Percentiles rank a stretch among this genome's conserved stretches.
These are phyloP conservation scores for Russula olivacea DNA, from an alignment of 768 basidiomycete species.

Conservation along the genomic window DNA sequence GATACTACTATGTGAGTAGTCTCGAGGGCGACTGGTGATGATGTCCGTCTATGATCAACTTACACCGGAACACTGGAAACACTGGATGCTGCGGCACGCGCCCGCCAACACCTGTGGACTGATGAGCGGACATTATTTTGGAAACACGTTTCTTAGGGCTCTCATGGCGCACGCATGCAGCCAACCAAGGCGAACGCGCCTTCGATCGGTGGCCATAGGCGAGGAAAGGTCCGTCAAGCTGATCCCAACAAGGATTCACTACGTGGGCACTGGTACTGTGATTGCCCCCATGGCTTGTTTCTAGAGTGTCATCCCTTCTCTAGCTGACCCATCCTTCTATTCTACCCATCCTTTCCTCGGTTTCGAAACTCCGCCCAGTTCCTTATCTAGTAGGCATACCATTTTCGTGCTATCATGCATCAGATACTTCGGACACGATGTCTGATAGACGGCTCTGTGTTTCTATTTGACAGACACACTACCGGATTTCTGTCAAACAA, in stretches of 20 bases:
- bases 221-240: not conserved
- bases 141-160: not conserved
- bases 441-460: not conserved
- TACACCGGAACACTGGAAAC: not conserved
- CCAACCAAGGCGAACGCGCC: not conserved
- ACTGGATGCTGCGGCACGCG: constrained; percentile 1
- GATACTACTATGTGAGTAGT: not conserved
- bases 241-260: too few relatives aligned
- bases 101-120: not conserved
- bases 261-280: too few relatives aligned
- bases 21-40: not conserved
- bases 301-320: too few relatives aligned
- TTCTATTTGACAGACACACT: not conserved
- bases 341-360: not conserved
- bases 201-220: not conserved
- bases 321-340: too few relatives aligned
- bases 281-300: not conserved
- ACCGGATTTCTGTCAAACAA: not conserved
- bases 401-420: not conserved
- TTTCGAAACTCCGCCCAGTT: not conserved
- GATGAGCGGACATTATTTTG: not conserved
- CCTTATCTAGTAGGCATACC: not conserved
- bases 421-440: too few relatives aligned
- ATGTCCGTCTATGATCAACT: not conserved
- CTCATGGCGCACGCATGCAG: not conserved